Conservation (phyloP, 1,139 yeast species). For the Taphrina sp. region DNA sequence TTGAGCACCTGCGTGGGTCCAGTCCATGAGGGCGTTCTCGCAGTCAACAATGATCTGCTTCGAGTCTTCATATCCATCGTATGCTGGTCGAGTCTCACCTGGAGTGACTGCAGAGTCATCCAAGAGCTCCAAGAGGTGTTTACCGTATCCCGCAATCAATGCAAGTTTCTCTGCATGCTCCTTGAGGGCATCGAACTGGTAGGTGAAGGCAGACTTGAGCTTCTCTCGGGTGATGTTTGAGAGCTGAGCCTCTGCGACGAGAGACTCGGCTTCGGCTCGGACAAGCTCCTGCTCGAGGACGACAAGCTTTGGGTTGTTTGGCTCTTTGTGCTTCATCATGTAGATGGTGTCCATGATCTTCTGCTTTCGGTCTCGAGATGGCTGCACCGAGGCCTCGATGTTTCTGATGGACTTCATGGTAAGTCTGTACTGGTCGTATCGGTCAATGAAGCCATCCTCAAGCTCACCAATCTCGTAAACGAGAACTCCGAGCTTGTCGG, state of each 20-base stretch:
- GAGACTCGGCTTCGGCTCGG: conserved; percentile 97
- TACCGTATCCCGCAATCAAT: conserved; percentile 96
- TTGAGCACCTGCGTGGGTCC: conserved; percentile 95
- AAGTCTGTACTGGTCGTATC: conserved; percentile 95
- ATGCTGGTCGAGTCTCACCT: conserved; percentile 98
- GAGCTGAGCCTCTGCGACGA: conserved; percentile 98
- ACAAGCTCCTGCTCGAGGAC: conserved; percentile 97
- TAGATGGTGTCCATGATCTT: conserved; percentile 97
- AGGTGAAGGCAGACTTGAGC: conserved; percentile 94
- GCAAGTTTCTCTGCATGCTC: conserved; percentile 97
- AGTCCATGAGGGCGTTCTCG: conserved; percentile 89
- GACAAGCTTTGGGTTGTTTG: conserved; percentile 91
- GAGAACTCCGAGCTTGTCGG: conserved; percentile 94
- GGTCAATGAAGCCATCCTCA: conserved; percentile 96
- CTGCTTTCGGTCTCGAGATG: conserved; percentile 96
- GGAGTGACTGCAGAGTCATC: conserved; percentile 98
- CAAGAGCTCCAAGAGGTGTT: conserved; percentile 89
- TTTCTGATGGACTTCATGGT: conserved; percentile 92
- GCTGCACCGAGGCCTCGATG: conserved; percentile 96
- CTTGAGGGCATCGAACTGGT: conserved; percentile 93
- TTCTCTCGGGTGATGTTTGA: conserved; percentile 97
- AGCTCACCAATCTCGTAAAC: conserved; percentile 95
- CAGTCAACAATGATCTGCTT: conserved; percentile 97
- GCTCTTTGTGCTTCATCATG: conserved; percentile 95
- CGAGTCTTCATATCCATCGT: conserved; percentile 97